phyloP scores from a whole-genome alignment of 148 eudicot species.

The Diospyros lotus region DNA sequence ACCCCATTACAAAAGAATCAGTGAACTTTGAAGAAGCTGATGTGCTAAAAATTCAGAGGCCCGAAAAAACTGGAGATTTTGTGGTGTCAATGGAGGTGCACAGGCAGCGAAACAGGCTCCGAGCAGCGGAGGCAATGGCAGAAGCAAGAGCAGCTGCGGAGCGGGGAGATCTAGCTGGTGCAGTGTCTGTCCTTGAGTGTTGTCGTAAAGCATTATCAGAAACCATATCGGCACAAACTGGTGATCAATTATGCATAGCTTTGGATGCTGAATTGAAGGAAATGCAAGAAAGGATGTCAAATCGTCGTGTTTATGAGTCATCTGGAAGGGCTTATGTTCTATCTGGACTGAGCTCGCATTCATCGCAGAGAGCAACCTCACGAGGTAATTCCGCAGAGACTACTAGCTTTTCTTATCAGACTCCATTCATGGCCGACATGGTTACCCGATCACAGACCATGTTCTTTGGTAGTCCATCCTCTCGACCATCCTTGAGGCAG shows the following conservation, averaged over 20 bases:
- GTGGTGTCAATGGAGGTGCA: constrained; percentile 19
- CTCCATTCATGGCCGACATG: constrained; percentile 20
- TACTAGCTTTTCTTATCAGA: constrained; percentile 21
- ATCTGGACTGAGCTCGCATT: constrained; percentile 21
- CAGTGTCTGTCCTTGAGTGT: constrained; percentile 13
- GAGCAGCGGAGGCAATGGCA: constrained; percentile 21
- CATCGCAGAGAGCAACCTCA: constrained; percentile 23
- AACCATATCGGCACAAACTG: constrained; percentile 13
- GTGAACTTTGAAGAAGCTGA: constrained; percentile 10
- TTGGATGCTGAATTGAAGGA: constrained; percentile 18
- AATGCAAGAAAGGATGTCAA: constrained; percentile 24
- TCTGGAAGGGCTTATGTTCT: constrained; percentile 24
- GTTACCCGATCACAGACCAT: constrained; percentile 16
- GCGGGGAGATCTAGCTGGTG: constrained; percentile 11
- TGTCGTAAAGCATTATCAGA: constrained; percentile 9
- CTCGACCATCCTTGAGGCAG: constrained; percentile 6
- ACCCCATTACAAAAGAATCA: constrained; percentile 16
- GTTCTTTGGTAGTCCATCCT: constrained; percentile 11
- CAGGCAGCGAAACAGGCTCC: constrained; percentile 23
- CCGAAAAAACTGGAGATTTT: constrained; percentile 10
- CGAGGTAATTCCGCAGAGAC: constrained; percentile 15
- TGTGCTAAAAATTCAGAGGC: constrained; percentile 15
- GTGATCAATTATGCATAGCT: constrained; percentile 14
- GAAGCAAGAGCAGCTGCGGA: constrained; percentile 22
- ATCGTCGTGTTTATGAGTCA: constrained; percentile 11